Base-by-base conservation (phyloP, 2,329 filamentous ascomycete species). In the Penicillium palitans region DNA sequence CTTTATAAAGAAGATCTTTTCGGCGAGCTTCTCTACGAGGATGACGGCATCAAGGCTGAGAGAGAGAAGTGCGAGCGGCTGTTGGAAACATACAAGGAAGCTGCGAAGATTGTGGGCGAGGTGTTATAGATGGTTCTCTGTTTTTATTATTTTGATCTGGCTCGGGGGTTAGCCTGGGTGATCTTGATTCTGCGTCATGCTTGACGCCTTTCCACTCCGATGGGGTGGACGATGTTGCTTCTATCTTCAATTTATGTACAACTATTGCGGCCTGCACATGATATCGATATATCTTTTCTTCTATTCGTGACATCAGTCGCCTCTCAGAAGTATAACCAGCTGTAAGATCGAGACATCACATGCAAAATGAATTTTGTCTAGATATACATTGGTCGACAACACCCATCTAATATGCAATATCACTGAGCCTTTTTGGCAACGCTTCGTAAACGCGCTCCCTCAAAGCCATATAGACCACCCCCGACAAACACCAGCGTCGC, bases 51-150 rank as follows among this genome's bases (percentile, higher is more conserved):
- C 74, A 97, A 98, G 84, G 93, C 92, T 72, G 93, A 98, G 79
- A 87, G 93, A 62, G 93, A 98, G 80, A 99, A 99, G 84, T 99
- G 95, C 78, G 95, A 99, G 82, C 95, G 92, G 76, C 82, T 99
- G 65, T 84, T 98, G 62, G 87, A 90, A 74, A 99, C 95, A 21
- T 99, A 99, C 80, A 92, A 92, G 71, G 95, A 99, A 80, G 95
- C 95, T 21, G 92, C 93, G 62, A 97, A 96, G 83, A 99, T 99
- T 74, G 93, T 99, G 63, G 92, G 95, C 60, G 95, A 99, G 79
- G 95, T 99, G 60, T 80, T 96, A 79, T 93, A 88, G 65, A 61
- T 51, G 27, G 37, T 31, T 49, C 27, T 42, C 7, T 52, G 29
- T 48, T 44, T 19, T 61, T 58, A 45, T 54, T 58, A 55, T 57